Percentiles rank a stretch among this genome's conserved stretches.
These are phyloP conservation scores for Penicillium sp. DNA, from an alignment of 2,329 filamentous ascomycete genomes.

Conservation along the genomic window DNA sequence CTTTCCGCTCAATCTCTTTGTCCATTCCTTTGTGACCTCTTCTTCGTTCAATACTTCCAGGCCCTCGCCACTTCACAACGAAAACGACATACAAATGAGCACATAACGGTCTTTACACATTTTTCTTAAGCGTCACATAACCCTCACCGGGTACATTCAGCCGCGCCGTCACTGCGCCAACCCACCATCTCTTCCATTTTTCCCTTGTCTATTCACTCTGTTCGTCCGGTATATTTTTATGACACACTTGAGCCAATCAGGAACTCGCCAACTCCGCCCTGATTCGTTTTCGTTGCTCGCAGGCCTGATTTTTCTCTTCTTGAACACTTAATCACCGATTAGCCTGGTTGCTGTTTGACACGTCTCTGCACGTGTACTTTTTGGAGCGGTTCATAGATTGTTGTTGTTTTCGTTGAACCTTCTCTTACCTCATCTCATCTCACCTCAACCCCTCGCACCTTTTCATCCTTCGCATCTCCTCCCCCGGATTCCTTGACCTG, in stretches of 20 bases:
- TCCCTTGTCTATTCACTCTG: constrained; percentile 23
- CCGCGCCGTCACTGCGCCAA: constrained; percentile 24
- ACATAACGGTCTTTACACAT: constrained; percentile 41
- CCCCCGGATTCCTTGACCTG: background rate
- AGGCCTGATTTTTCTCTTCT: constrained; percentile 25
- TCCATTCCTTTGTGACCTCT: constrained; percentile 24
- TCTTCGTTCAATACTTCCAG: constrained; percentile 19
- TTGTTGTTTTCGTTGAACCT: constrained; percentile 15
- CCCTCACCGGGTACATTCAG: constrained; percentile 24
- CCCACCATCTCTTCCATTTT: constrained; percentile 24
- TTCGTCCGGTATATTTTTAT: constrained; percentile 27
- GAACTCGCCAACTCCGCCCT: constrained; percentile 1
- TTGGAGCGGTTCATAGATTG: constrained; percentile 28
- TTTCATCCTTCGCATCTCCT: constrained; percentile 7
- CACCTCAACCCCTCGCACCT: background rate
- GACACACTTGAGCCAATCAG: constrained; percentile 8
- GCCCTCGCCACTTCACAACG: constrained; percentile 21
- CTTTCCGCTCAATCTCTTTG: constrained; percentile 11
- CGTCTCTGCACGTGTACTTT: constrained; percentile 11
- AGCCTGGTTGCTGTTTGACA: constrained; percentile 31
- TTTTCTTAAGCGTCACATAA: constrained; percentile 33
- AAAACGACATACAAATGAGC: constrained; percentile 41
- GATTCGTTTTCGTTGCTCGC: constrained; percentile 21
- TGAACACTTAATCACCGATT: constrained; percentile 26
- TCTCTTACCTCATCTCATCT: constrained; percentile 7